Evolutionary conservation across 352 stramenopile genomes (phyloP).

Genomic region (Globisporangium heterothallicum): DNA sequence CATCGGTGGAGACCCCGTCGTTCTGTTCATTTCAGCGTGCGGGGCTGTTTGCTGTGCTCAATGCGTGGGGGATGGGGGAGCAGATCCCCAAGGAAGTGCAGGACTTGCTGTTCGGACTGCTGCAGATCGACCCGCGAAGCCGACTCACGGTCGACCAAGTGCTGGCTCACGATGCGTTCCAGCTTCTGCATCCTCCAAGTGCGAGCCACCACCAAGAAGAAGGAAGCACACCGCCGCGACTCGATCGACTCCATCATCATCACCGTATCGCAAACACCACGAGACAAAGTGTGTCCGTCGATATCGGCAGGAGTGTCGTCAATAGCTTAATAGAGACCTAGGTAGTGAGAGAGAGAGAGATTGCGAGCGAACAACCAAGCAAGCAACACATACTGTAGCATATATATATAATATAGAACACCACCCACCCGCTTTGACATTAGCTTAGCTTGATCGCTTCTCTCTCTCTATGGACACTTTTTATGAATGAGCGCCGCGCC

Average conservation of each 20-base stretch:
- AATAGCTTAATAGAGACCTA: slow-evolving; percentile 4
- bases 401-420: not conserved
- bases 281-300: not conserved
- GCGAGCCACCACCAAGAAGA: not conserved
- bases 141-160: not conserved
- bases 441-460: not conserved
- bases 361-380: too few relatives aligned
- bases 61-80: slow-evolving; percentile 18
- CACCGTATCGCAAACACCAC: too few relatives aligned
- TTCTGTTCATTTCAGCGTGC: slow-evolving; percentile 23
- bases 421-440: too few relatives aligned
- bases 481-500: slow-evolving; percentile 95
- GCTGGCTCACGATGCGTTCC: not conserved
- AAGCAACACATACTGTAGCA: not conserved
- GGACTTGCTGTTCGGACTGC: not conserved
- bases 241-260: not conserved
- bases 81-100: not conserved
- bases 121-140: not conserved
- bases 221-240: too few relatives aligned
- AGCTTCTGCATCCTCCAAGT: not conserved
- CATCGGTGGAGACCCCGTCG: slow-evolving; percentile 22
- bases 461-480: not conserved
- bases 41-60: slow-evolving; percentile 28
- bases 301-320: not conserved
- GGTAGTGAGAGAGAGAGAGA: too few relatives aligned